Evolutionary conservation across 2,329 filamentous ascomycete species (phyloP).

Genomic region (Ascomycota sp.): DNA sequence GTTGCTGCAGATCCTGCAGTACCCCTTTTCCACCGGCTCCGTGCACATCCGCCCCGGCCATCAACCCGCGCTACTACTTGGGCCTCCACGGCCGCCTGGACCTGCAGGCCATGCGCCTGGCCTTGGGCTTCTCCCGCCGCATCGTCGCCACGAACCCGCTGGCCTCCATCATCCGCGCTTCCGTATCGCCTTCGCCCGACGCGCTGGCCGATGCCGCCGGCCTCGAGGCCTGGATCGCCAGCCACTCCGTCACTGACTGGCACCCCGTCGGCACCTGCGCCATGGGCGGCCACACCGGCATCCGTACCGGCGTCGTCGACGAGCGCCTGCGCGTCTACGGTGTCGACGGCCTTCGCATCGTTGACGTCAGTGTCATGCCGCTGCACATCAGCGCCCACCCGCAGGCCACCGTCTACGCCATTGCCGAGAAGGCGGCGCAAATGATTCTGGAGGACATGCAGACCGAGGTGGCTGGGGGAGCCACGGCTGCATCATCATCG

Average conservation of each 20-base stretch:
- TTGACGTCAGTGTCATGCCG: conserved; percentile 9
- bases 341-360: conserved; percentile 6
- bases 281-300: conserved; percentile 11
- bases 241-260: conserved; percentile 12
- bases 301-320: conserved; percentile 11
- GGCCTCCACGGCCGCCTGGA: conserved; percentile 20
- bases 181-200: conserved; percentile 7
- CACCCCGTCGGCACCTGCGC: conserved; percentile 20
- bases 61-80: conserved; percentile 21
- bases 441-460: conserved; percentile 10
- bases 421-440: conserved; percentile 12
- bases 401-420: conserved; percentile 11
- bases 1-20: conserved; percentile 28
- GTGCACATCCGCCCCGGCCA: conserved; percentile 21
- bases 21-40: conserved; percentile 26
- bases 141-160: conserved; percentile 18
- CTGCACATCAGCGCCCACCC: conserved; percentile 8
- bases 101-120: conserved; percentile 19
- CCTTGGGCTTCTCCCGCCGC: conserved; percentile 17
- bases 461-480: neutral
- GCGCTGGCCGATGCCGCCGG: conserved; percentile 3
- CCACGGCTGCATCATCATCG: too few species aligned
- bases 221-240: conserved; percentile 8
- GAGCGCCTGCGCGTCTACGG: conserved; percentile 8
- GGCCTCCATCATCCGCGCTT: conserved; percentile 13